These are phyloP conservation scores for Paecilomyces niveus DNA, from an alignment of 2,329 filamentous ascomycete genomes.

Conservation along the genomic window DNA sequence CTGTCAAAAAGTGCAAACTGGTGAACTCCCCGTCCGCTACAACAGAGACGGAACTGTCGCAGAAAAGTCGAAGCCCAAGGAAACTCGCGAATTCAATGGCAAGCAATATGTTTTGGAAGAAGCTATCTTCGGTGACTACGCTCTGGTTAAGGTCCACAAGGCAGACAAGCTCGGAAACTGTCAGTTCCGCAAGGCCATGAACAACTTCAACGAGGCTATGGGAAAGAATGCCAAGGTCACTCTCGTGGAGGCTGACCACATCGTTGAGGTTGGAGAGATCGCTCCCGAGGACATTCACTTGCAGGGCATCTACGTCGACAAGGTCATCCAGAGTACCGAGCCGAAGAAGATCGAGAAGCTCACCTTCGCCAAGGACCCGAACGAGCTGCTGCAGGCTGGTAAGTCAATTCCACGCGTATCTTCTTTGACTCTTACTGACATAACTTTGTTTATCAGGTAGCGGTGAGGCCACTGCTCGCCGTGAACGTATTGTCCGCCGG, in stretches of 20 bases:
- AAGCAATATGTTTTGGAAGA: constrained; percentile 71
- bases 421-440: constrained; percentile 19
- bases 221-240: constrained; percentile 72
- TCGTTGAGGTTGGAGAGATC: constrained; percentile 68
- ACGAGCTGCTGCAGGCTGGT: constrained; percentile 43
- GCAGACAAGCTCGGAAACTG: constrained; percentile 73
- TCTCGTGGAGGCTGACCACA: constrained; percentile 79
- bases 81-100: constrained; percentile 67
- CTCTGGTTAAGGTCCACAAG: constrained; percentile 69
- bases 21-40: constrained; percentile 61
- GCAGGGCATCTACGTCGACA: constrained; percentile 78
- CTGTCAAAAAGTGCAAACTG: constrained; percentile 35
- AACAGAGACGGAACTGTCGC: constrained; percentile 76
- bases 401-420: constrained; percentile 22
- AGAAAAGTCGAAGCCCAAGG: constrained; percentile 59
- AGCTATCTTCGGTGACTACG: constrained; percentile 67
- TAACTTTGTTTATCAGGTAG: constrained; percentile 11
- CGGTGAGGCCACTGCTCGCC: constrained; percentile 61
- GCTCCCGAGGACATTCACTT: constrained; percentile 68
- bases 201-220: constrained; percentile 69
- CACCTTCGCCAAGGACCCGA: constrained; percentile 63
- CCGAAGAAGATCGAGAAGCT: constrained; percentile 72
- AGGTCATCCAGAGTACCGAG: constrained; percentile 66
- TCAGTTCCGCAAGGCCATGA: constrained; percentile 68
- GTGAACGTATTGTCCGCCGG: constrained; percentile 70